Percentiles rank a stretch among this genome's conserved stretches.
Conservation (phyloP, 2,329 filamentous ascomycete genomes). For the Arthrobotrys sphaeroides region DNA sequence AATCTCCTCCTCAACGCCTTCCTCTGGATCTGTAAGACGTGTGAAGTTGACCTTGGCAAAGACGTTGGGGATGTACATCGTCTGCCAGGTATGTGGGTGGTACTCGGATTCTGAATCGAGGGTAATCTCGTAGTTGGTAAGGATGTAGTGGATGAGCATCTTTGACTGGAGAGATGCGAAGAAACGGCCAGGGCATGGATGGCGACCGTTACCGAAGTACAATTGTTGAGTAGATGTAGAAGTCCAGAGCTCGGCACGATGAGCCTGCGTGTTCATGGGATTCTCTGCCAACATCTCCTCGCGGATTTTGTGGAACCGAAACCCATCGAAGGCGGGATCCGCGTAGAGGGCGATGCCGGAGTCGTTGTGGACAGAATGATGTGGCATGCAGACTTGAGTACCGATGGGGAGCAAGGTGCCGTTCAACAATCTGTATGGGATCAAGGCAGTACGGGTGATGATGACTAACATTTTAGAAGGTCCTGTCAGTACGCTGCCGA, state of each 20-base stretch:
- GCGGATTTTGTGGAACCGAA: constrained; percentile 51
- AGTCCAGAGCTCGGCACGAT: constrained; percentile 45
- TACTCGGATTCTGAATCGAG: constrained; percentile 19
- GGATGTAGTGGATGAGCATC: constrained; percentile 46
- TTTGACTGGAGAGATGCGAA: constrained; percentile 50
- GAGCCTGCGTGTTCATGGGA: constrained; percentile 18
- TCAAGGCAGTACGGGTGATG: constrained; percentile 38
- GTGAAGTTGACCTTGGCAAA: constrained; percentile 42
- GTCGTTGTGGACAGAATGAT: constrained; percentile 50
- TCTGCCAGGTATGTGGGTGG: constrained; percentile 39
- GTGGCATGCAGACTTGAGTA: constrained; percentile 50
- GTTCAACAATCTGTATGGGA: constrained; percentile 37
- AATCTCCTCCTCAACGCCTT: constrained; percentile 43
- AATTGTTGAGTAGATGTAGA: constrained; percentile 46
- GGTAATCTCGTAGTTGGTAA: constrained; percentile 47
- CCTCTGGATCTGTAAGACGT: constrained; percentile 38
- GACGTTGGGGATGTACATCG: constrained; percentile 51
- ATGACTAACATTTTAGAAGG: constrained; percentile 20
- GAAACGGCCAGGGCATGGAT: constrained; percentile 52
- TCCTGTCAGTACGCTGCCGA: neutral
- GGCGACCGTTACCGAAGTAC: constrained; percentile 50
- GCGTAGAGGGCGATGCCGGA: constrained; percentile 24
- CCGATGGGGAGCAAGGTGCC: constrained; percentile 42
- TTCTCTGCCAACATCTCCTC: constrained; percentile 33
- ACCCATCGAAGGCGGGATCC: constrained; percentile 35